Evolutionary conservation across 257 asterid species (phyloP), one percentile per base, ranked within the genome.

Genomic region (Nicotiana paniculata): DNA sequence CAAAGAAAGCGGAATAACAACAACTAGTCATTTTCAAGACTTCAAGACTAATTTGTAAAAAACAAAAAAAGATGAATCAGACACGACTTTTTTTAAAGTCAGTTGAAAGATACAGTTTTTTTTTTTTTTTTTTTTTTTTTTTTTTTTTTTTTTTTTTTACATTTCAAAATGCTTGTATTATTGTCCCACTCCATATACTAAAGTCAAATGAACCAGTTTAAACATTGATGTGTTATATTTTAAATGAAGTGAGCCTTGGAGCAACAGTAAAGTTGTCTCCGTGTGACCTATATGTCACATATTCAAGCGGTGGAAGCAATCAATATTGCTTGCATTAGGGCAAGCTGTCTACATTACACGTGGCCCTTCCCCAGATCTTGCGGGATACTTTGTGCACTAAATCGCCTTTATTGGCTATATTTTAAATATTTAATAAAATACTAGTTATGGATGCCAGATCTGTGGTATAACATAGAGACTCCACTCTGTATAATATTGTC

Each of bases 281-380:
- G 51, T 43, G 1, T 7, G 3, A 43, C 10, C 1, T 43, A 8
- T 43, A 43, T 3, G 0, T 43, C 11, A 43, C 0, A 2, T 1
- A 3, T 43, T 43, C 3, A 11, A 43, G 3, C 12, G 1, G 1
- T 2, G 1, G 0, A 43, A 43, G 3, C 1, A 43, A 43, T 43
- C 2, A 43, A 2, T 43, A 43, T 9, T 43, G 10, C 0, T 43
- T 43, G 12, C 1, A 8, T 9, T 9, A 43, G 12, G 3, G 0
- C 9, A 43, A 1, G 1, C 0, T 1, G 0, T 43, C 3, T 43
- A 43, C 3, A 9, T 9, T 1, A 9, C 3, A 43, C 12, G 3
- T 43, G 12, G 1, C 2, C 12, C 12, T 43, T 43, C 12, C 3
- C 0, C 1, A 3, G 10, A 43, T 3, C 3, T 0, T 2, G 3